A percentile compares a stretch with the other conserved stretches of the same genome.
phyloP scores from a whole-genome alignment of 1,284 basidiomycete genomes.

The Cerrena zonata region DNA sequence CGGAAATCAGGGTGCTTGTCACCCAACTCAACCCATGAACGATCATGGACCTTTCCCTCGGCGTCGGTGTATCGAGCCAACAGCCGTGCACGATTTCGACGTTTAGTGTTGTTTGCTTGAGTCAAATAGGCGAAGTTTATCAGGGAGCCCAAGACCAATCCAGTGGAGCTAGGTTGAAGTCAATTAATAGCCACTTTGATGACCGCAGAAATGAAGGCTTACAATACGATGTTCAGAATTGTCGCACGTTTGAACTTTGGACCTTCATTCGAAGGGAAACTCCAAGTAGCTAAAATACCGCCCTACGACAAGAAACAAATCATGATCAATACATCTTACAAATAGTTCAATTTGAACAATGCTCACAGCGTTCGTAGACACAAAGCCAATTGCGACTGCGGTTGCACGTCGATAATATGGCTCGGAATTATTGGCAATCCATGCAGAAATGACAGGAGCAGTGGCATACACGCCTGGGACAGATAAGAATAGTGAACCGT shows the following conservation, averaged over 20 bases:
- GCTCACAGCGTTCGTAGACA: background rate
- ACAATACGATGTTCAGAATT: background rate
- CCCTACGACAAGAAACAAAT: background rate
- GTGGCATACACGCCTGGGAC: constrained; percentile 59
- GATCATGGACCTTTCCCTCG: background rate
- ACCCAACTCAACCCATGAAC: background rate
- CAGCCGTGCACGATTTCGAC: background rate
- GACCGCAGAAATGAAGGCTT: background rate
- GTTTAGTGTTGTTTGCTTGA: background rate
- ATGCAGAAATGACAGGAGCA: constrained; percentile 54
- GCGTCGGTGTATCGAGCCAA: background rate
- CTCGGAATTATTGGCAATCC: constrained; percentile 65
- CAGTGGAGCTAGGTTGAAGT: background rate
- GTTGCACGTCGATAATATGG: constrained; percentile 66
- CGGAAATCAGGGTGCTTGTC: background rate
- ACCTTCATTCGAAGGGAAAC: background rate
- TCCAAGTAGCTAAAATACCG: background rate
- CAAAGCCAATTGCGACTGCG: constrained; percentile 42
- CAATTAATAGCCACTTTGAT: background rate
- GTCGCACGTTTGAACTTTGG: background rate
- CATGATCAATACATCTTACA: background rate
- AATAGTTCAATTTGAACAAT: too few relatives aligned
- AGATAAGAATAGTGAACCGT: constrained; percentile 56
- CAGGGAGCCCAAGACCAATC: background rate
- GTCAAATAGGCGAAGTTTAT: background rate